Conservation (phyloP, 306 rosid genomes). For the Canavalia ensiformis region DNA sequence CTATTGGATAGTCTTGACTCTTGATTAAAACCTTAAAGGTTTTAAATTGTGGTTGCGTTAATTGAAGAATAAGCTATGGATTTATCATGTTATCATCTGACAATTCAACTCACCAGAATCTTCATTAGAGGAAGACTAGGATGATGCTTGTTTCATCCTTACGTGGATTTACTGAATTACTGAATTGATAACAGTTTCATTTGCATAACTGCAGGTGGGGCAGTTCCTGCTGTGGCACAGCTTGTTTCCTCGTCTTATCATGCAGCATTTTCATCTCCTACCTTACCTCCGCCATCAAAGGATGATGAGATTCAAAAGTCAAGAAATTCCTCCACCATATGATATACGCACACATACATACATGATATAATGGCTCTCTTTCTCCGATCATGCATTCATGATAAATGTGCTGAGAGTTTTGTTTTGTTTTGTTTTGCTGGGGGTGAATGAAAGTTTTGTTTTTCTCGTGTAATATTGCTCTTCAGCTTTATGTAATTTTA, state of each 20-base stretch:
- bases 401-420: not conserved
- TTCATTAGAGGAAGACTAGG: not conserved
- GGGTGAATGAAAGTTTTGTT: not conserved
- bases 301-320: conserved; percentile 63
- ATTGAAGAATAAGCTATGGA: not conserved
- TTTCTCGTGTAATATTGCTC: conserved; percentile 23
- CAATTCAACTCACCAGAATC: not conserved
- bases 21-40: not conserved
- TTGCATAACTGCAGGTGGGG: conserved; percentile 67
- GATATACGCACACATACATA: not conserved
- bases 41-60: not conserved
- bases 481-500: conserved; percentile 4
- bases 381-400: not conserved
- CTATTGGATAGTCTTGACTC: not conserved
- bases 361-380: conserved; percentile 13
- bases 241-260: conserved; percentile 77
- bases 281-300: conserved; percentile 55
- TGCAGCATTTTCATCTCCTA: conserved; percentile 56
- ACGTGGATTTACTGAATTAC: not conserved
- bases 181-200: conserved; percentile 8
- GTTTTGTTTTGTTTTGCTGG: too few relatives aligned
- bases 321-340: conserved; percentile 62
- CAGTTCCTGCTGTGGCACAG: conserved; percentile 71
- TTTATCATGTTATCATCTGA: not conserved
- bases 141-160: not conserved